Evolutionary conservation across 2,329 filamentous ascomycete species (phyloP), one percentile per base, ranked within the genome.

Genomic region (Penicillium fuscoglaucum): DNA sequence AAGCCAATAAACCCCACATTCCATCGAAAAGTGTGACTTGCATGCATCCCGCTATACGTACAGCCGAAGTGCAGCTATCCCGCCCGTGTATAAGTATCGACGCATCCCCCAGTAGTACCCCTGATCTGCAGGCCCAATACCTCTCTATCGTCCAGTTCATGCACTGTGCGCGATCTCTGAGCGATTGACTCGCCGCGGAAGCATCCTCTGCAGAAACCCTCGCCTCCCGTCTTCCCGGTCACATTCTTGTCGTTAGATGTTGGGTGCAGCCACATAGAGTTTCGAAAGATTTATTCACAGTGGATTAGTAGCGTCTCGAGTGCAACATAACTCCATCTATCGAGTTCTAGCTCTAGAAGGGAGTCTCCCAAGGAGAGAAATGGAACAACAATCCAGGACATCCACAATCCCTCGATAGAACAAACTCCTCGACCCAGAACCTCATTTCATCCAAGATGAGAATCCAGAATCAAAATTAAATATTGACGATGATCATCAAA

Each of bases 11-110:
- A 54, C 62, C 50, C 63, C 66, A 68, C 66, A 68, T 68, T 68
- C 66, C 66, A 68, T 58, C 61, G 53, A 61, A 65, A 67, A 66
- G 43, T 59, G 47, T 61, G 61, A 60, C 55, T 33, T 65, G 63
- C 65, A 67, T 68, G 61, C 63, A 64, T 64, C 61, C 60, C 57
- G 57, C 50, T 46, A 39, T 60, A 59, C 61, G 21, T 45, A 57
- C 53, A 45, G 50, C 57, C 48, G 52, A 50, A 45, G 41, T 48
- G 55, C 55, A 57, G 55, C 49, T 17, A 35, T 44, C 29, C 40
- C 49, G 54, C 51, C 52, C 41, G 53, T 46, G 51, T 66, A 59
- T 65, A 63, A 65, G 61, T 64, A 63, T 64, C 56, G 57, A 52
- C 46, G 35, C 52, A 44, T 35, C 47, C 48, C 48, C 53, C 39